Evolutionary conservation across 1,284 basidiomycete genomes (phyloP).

Genomic region (Ceratobasidium papillatum): DNA sequence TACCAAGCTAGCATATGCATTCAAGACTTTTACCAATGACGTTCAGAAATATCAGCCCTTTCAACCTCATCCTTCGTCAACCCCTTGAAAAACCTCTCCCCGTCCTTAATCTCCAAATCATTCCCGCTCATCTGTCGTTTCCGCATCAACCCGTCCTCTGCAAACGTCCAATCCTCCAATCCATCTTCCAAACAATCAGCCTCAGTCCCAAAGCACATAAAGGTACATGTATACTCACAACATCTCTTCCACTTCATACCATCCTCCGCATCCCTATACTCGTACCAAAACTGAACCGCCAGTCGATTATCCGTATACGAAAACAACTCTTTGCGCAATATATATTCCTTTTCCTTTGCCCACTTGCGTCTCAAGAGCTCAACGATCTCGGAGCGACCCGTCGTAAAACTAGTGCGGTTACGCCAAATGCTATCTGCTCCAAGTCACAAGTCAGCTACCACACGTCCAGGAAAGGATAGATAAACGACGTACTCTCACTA

Average conservation of each 20-base stretch:
- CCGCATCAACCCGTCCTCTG: constrained; percentile 62
- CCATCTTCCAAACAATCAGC: constrained; percentile 4
- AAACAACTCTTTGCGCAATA: constrained; percentile 66
- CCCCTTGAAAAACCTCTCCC: constrained; percentile 67
- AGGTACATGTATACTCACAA: constrained; percentile 23
- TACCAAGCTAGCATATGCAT: too few relatives aligned
- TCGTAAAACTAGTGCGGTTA: constrained; percentile 64
- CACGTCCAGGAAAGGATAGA: neutral
- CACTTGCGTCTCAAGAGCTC: constrained; percentile 65
- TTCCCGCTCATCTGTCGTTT: constrained; percentile 68
- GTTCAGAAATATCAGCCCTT: constrained; percentile 48
- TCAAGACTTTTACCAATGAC: constrained; percentile 50
- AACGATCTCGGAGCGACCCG: constrained; percentile 60
- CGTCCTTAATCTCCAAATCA: constrained; percentile 61
- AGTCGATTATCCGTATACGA: constrained; percentile 66
- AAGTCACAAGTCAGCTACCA: too few relatives aligned
- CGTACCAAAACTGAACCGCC: constrained; percentile 71
- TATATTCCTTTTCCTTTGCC: constrained; percentile 58
- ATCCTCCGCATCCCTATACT: constrained; percentile 58
- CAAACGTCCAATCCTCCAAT: constrained; percentile 67
- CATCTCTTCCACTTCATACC: constrained; percentile 38
- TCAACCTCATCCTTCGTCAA: constrained; percentile 50
- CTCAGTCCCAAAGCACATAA: neutral
- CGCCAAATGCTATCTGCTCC: constrained; percentile 63
- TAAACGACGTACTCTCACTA: constrained; percentile 51